Percentiles rank a stretch among this genome's conserved stretches.
Conservation (phyloP, 768 basidiomycete genomes). For the Termitomyces bulborhizus region DNA sequence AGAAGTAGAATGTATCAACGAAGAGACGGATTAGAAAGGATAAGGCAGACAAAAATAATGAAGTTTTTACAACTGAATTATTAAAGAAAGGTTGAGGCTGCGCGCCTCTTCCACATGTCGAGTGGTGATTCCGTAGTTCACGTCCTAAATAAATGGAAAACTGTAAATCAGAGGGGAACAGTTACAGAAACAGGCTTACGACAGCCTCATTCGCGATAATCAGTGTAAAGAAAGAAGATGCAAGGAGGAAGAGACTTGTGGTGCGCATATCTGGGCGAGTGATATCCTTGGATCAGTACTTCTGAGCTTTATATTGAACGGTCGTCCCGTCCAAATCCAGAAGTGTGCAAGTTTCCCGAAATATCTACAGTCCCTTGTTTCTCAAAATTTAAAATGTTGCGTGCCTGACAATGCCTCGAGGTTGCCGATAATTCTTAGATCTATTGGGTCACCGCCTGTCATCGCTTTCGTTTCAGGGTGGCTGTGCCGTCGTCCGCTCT, state of each 20-base stretch:
- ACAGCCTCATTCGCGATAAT: slow-evolving; percentile 16
- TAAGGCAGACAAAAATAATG: too few species aligned
- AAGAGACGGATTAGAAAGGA: too few species aligned
- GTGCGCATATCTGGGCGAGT: slow-evolving; percentile 23
- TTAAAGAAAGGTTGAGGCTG: too few species aligned
- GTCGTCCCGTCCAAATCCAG: slow-evolving; percentile 17
- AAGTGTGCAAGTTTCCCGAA: slow-evolving; percentile 15
- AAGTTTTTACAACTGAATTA: too few species aligned
- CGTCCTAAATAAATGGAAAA: slow-evolving; percentile 1
- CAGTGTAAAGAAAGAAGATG: slow-evolving; percentile 19
- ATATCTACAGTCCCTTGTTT: slow-evolving; percentile 5
- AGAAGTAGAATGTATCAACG: too few species aligned
- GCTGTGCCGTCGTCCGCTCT: neutral
- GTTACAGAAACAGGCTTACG: slow-evolving; percentile 15
- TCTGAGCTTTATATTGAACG: slow-evolving; percentile 14
- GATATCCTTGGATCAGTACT: slow-evolving; percentile 5
- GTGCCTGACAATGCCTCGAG: slow-evolving; percentile 16
- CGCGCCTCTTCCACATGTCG: slow-evolving; percentile 12
- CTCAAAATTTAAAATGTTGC: slow-evolving; percentile 11
- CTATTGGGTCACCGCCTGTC: neutral
- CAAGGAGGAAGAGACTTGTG: slow-evolving; percentile 16
- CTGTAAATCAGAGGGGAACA: neutral
- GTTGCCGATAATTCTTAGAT: slow-evolving; percentile 2
- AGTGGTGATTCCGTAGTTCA: slow-evolving; percentile 8
- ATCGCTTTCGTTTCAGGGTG: neutral